Evolutionary conservation across 2,329 filamentous ascomycete genomes (phyloP), one percentile per base, ranked within the genome.

Genomic region (Ceratocystis ficicola): DNA sequence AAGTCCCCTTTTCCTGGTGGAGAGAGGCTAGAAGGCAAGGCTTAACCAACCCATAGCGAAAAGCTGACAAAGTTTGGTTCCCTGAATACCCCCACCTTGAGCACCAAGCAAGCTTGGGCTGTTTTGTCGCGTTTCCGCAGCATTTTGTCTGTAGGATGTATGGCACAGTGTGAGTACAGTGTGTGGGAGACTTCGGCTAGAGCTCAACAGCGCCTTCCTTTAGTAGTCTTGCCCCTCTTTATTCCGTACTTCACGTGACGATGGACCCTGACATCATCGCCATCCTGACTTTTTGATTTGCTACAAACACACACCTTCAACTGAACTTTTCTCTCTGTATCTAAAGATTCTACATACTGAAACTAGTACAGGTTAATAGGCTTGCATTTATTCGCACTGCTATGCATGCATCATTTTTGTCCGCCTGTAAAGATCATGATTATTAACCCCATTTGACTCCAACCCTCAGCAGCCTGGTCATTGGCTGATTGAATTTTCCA

Each of bases 251-350:
- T 52, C 55, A 59, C 55, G 55, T 59, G 55, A 59, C 22, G 15
- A 44, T 36, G 20, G 17, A 41, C 3, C 44, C 62, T 64, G 32
- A 50, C 52, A 64, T 52, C 48, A 62, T 62, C 36, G 44, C n/a
- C 12, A 15, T 20, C 46, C 44, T 25, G 20, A n/a, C 48, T 25
- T 52, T n/a, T 20, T 8, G 2, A 32, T 8, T 30, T 59, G 55
- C 28, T 59, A n/a, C 55, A 36, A 59, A 36, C 28, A 36, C 15
- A 59, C 7, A 57, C 12, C 52, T 57, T 17, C 10, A 57, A 30
- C 22, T 28, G 30, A 17, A 8, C 28, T n/a, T 32, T 17, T 52
- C 20, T 52, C 20, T 52, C 55, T 28, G 32, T 28, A 15, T 59
- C 12, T 36, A 36, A 12, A 20, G 32, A 15, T n/a, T 17, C n/a